Evolutionary conservation across 1,139 yeast species (phyloP), one percentile per base, ranked within the genome.

Genomic region (Lodderomyces theae): DNA sequence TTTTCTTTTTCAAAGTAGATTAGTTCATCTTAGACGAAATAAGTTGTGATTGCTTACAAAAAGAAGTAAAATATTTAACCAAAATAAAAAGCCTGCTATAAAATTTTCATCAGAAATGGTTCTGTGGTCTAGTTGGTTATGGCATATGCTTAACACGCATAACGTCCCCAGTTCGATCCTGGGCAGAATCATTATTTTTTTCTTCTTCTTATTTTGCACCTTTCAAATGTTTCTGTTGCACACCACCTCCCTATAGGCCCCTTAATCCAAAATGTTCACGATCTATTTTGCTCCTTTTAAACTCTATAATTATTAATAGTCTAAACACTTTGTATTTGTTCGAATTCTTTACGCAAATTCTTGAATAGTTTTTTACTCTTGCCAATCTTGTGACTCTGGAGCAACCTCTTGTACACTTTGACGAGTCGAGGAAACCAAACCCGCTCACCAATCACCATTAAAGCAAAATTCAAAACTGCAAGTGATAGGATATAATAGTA

Each of bases 161-260:
- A 85, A 87, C 90, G 96, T 88, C 96, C 96, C 96, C 96, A 86
- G 96, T 88, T 88, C 96, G 96, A 88, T 85, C 96, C 96, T 87
- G 96, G 96, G 96, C 88, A 84, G 80, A 86, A 85, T 86, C 96
- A 88, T 35, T 25, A 6, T 23, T 26, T 35, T 35, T 35, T 28
- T 28, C 4, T 28, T 15, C 15, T 28, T 28, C 11, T 23, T 16
- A n/a, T n/a, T n/a, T n/a, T n/a, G n/a, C n/a, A n/a, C n/a, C n/a
- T n/a, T n/a, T n/a, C n/a, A n/a, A n/a, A n/a, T n/a, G n/a, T n/a
- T n/a, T n/a, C n/a, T n/a, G n/a, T n/a, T n/a, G n/a, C n/a, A n/a
- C n/a, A n/a, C n/a, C n/a, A n/a, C n/a, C n/a, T n/a, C n/a, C n/a
- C n/a, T n/a, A n/a, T n/a, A n/a, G n/a, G n/a, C n/a, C n/a, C n/a